A percentile compares a stretch with the other conserved stretches of the same genome.
These are phyloP conservation scores for Saksenaea oblongispora DNA, from an alignment of 371 early-diverging fungal genomes.

Conservation along the genomic window DNA sequence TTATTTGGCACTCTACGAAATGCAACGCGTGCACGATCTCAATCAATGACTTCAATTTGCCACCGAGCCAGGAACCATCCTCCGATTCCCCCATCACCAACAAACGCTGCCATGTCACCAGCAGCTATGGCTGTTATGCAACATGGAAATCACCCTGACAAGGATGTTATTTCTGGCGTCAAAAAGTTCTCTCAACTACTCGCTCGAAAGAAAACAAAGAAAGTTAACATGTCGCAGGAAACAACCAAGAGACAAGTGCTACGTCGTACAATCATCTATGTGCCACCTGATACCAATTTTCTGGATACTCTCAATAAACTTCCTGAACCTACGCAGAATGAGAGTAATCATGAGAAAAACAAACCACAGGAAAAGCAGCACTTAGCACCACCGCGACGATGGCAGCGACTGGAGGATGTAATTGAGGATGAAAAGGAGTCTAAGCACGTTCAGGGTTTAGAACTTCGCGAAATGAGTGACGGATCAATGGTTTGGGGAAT, in stretches of 20 bases:
- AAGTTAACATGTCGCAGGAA: conserved; percentile 14
- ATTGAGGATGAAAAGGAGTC: conserved; percentile 1
- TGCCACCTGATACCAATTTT: conserved; percentile 40
- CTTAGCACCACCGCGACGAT: not conserved
- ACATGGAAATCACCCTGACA: conserved; percentile 11
- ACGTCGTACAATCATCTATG: conserved; percentile 51
- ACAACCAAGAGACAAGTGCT: conserved; percentile 23
- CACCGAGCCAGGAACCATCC: not conserved
- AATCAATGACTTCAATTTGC: not conserved
- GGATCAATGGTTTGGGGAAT: conserved; percentile 36
- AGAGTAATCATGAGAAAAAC: not conserved
- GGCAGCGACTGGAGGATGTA: conserved; percentile 6
- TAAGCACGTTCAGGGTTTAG: conserved; percentile 26
- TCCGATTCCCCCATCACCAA: not conserved
- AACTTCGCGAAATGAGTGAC: conserved; percentile 35
- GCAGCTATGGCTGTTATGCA: conserved; percentile 28
- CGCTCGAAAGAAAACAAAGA: conserved; percentile 21
- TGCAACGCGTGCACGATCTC: not conserved
- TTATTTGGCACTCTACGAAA: not conserved
- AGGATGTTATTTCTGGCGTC: conserved; percentile 1
- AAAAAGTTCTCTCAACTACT: conserved; percentile 17
- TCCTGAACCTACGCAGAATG: not conserved
- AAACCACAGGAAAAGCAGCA: not conserved
- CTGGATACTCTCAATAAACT: conserved; percentile 12
- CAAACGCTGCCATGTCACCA: conserved; percentile 13